A percentile compares a stretch with the other conserved stretches of the same genome.
Conservation (phyloP, 2,329 filamentous ascomycete species). For the Grosmannia clavigera region DNA sequence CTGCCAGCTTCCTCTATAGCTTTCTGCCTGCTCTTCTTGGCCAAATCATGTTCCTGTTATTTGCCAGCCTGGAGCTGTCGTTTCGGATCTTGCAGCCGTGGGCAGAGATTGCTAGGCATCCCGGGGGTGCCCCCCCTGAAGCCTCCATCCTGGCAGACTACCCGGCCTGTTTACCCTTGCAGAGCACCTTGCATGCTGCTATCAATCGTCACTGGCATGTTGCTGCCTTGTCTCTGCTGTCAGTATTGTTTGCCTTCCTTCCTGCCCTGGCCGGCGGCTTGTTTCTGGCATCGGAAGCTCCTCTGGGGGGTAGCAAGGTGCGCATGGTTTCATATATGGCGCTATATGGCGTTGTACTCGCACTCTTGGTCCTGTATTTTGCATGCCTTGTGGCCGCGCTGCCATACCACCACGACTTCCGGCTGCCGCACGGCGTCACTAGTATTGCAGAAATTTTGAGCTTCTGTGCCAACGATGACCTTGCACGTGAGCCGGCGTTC, state of each 20-base stretch:
- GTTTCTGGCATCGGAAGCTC: slow-evolving; percentile 57
- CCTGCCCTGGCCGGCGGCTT: slow-evolving; percentile 57
- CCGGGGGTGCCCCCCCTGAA: slow-evolving; percentile 48
- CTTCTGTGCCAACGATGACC: slow-evolving; percentile 61
- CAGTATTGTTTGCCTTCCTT: slow-evolving; percentile 46
- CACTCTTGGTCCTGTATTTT: slow-evolving; percentile 58
- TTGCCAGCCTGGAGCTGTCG: slow-evolving; percentile 54
- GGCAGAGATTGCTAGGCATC: slow-evolving; percentile 40
- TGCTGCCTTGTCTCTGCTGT: slow-evolving; percentile 46
- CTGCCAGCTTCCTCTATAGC: slow-evolving; percentile 78
- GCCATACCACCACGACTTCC: slow-evolving; percentile 39
- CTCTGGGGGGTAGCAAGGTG: slow-evolving; percentile 29
- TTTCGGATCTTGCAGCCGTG: slow-evolving; percentile 58
- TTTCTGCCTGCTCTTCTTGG: slow-evolving; percentile 61
- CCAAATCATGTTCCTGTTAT: slow-evolving; percentile 52
- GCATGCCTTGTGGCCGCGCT: slow-evolving; percentile 49
- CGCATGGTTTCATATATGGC: slow-evolving; percentile 62
- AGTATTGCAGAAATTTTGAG: slow-evolving; percentile 66
- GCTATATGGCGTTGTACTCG: slow-evolving; percentile 60
- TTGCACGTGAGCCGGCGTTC: slow-evolving; percentile 63
- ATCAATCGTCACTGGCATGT: slow-evolving; percentile 53
- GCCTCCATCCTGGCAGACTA: slow-evolving; percentile 59
- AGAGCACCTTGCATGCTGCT: slow-evolving; percentile 43
- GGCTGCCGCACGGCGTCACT: slow-evolving; percentile 60
- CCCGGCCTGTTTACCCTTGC: slow-evolving; percentile 50